A percentile compares a stretch with the other conserved stretches of the same genome.
Conservation (phyloP, 1,284 basidiomycete species). For the Neolentinus lepideus region DNA sequence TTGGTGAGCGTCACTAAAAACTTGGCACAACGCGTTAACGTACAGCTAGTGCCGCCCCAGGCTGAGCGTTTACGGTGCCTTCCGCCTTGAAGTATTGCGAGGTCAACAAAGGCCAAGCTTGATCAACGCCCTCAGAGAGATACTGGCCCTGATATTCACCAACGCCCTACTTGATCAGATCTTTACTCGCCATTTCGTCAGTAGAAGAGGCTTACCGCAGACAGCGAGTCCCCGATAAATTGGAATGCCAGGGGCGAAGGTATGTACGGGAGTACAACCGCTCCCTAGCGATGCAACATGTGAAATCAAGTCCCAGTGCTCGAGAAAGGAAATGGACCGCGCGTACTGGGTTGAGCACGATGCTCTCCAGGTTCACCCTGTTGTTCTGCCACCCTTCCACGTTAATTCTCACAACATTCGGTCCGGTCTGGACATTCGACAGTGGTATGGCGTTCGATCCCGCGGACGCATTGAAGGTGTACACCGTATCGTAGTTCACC, state of each 20-base stretch:
- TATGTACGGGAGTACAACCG: slow-evolving; percentile 35
- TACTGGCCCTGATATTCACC: slow-evolving; percentile 38
- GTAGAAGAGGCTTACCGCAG: slow-evolving; percentile 30
- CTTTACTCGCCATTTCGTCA: neutral
- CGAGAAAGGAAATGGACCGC: neutral
- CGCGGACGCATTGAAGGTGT: slow-evolving; percentile 39
- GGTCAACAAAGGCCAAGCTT: slow-evolving; percentile 51
- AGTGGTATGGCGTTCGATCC: slow-evolving; percentile 41
- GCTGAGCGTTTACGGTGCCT: slow-evolving; percentile 42
- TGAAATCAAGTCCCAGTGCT: neutral
- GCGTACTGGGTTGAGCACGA: slow-evolving; percentile 37
- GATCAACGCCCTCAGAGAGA: slow-evolving; percentile 42
- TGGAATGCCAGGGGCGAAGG: slow-evolving; percentile 42
- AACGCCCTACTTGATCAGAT: neutral
- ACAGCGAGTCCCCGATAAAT: slow-evolving; percentile 53
- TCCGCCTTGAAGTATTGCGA: slow-evolving; percentile 48
- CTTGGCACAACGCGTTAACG: no score
- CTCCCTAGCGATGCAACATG: slow-evolving; percentile 27
- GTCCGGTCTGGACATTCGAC: neutral
- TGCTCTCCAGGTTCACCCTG: slow-evolving; percentile 41
- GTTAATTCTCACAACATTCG: slow-evolving; percentile 36
- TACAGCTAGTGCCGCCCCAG: slow-evolving; percentile 43
- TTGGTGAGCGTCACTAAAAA: no score
- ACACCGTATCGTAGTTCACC: slow-evolving; percentile 38
- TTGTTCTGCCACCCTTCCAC: slow-evolving; percentile 55